Conservation (phyloP, 2,329 filamentous ascomycete species). For the Alternaria gansuensis region DNA sequence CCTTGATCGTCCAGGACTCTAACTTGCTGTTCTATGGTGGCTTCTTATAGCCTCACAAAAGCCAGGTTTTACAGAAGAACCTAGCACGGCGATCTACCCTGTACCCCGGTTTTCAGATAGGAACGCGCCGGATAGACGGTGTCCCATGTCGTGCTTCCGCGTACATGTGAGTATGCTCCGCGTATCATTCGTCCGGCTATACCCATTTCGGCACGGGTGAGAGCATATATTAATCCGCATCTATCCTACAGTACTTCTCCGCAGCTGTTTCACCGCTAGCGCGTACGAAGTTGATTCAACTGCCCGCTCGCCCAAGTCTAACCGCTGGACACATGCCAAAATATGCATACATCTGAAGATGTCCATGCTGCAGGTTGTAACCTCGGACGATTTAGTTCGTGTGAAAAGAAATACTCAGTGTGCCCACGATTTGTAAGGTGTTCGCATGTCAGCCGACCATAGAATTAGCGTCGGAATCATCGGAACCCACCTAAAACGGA, state of each 20-base stretch:
- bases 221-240: constrained; percentile 58
- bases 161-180: constrained; percentile 11
- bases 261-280: neutral
- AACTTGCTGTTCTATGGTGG: neutral
- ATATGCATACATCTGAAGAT: neutral
- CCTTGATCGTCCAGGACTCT: neutral
- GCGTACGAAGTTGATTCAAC: neutral
- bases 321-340: neutral
- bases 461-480: too few species aligned
- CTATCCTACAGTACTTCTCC: constrained; percentile 25
- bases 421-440: neutral
- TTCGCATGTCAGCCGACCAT: too few species aligned
- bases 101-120: constrained; percentile 6
- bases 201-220: constrained; percentile 14
- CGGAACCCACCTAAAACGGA: too few species aligned
- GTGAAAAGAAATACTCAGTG: neutral
- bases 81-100: constrained; percentile 15
- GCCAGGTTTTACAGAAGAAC: neutral
- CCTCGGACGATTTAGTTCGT: neutral
- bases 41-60: constrained; percentile 11
- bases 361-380: neutral
- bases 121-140: constrained; percentile 6
- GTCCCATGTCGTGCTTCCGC: neutral
- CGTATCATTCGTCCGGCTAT: constrained; percentile 6
- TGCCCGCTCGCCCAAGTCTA: neutral